phyloP scores from a whole-genome alignment of 2,329 filamentous ascomycete genomes.

The Furcasterigmium furcatum region DNA sequence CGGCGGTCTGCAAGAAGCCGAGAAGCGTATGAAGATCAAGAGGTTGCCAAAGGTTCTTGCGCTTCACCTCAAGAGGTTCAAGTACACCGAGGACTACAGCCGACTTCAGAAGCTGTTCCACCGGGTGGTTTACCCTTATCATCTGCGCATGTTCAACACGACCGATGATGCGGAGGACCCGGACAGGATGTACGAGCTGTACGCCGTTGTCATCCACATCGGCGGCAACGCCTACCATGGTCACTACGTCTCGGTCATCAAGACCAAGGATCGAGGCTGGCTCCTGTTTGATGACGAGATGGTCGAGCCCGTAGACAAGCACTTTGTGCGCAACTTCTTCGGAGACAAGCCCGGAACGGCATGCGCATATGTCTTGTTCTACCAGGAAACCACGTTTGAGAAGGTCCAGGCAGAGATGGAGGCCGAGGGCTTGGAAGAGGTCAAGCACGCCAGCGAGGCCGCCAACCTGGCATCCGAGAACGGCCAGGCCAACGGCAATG shows the following conservation, averaged over 20 bases:
- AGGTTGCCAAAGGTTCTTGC: slow-evolving; percentile 86
- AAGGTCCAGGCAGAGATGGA: slow-evolving; percentile 76
- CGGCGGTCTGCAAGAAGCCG: slow-evolving; percentile 92
- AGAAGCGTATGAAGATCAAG: slow-evolving; percentile 99
- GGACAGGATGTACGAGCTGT: slow-evolving; percentile 91
- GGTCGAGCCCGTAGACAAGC: slow-evolving; percentile 96
- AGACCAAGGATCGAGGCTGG: slow-evolving; percentile 95
- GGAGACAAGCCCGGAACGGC: slow-evolving; percentile 88
- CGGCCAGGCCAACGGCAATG: slow-evolving; percentile 38
- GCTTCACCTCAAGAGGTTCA: slow-evolving; percentile 93
- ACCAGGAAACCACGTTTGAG: slow-evolving; percentile 81
- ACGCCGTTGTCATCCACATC: slow-evolving; percentile 96
- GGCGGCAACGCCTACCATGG: slow-evolving; percentile 96
- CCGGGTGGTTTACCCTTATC: slow-evolving; percentile 93
- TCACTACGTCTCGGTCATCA: slow-evolving; percentile 97
- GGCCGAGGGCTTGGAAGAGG: slow-evolving; percentile 67
- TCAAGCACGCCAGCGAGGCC: slow-evolving; percentile 51
- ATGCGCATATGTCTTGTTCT: slow-evolving; percentile 95
- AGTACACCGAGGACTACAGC: slow-evolving; percentile 95
- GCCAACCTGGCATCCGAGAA: slow-evolving; percentile 52
- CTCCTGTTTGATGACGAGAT: slow-evolving; percentile 96
- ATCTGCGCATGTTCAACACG: slow-evolving; percentile 94
- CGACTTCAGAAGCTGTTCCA: slow-evolving; percentile 95
- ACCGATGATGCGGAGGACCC: slow-evolving; percentile 93
- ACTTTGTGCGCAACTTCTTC: slow-evolving; percentile 95